Conservation (phyloP, 2,329 filamentous ascomycete genomes). For the Arthrobotrys musiformis region DNA sequence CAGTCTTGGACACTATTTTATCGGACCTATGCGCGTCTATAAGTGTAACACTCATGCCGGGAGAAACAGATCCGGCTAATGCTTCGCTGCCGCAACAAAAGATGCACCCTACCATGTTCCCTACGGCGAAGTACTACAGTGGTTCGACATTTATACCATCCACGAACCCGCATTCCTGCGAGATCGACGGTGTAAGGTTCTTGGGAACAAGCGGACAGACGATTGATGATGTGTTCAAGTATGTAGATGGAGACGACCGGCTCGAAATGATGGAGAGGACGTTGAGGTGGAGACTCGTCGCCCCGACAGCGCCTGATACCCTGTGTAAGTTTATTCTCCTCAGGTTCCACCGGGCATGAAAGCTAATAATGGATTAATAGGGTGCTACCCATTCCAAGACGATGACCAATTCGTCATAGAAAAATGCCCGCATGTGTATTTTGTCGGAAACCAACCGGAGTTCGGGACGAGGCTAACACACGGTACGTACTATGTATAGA, state of each 20-base stretch:
- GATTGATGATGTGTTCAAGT: constrained; percentile 91
- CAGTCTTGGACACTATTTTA: constrained; percentile 85
- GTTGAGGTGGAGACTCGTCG: constrained; percentile 88
- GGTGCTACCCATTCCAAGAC: constrained; percentile 96
- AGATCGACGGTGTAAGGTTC: constrained; percentile 88
- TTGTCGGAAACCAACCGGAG: constrained; percentile 83
- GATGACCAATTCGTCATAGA: constrained; percentile 89
- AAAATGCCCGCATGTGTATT: constrained; percentile 85
- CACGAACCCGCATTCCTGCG: constrained; percentile 92
- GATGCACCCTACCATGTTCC: constrained; percentile 92
- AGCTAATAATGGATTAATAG: constrained; percentile 63
- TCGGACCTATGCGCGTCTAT: constrained; percentile 82
- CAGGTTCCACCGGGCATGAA: constrained; percentile 33
- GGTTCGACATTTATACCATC: constrained; percentile 77
- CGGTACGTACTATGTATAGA: constrained; percentile 60
- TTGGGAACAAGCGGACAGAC: constrained; percentile 92
- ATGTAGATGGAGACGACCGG: constrained; percentile 80
- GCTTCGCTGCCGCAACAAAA: constrained; percentile 90
- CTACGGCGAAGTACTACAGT: constrained; percentile 76
- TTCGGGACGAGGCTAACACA: constrained; percentile 79
- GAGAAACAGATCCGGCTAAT: constrained; percentile 85
- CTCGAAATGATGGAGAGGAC: constrained; percentile 93
- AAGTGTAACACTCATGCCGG: constrained; percentile 88
- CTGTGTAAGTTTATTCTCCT: constrained; percentile 73
- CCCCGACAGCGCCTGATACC: constrained; percentile 95